These are phyloP conservation scores for Linnemannia hyalina DNA, from an alignment of 192 early-diverging fungal genomes.

Conservation along the genomic window DNA sequence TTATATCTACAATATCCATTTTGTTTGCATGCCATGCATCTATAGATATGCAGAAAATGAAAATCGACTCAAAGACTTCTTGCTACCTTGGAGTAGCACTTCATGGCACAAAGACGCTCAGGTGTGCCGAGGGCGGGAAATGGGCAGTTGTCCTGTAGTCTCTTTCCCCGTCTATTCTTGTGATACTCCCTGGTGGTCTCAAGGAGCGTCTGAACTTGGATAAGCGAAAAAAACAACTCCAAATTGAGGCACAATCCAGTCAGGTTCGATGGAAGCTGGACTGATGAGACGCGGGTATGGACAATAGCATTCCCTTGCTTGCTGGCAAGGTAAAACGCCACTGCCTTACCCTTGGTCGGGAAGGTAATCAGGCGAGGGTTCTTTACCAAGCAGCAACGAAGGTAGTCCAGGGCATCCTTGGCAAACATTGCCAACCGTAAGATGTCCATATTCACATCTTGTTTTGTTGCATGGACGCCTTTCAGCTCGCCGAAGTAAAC, in stretches of 20 bases:
- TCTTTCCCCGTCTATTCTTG: constrained; percentile 7
- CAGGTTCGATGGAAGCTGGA: constrained; percentile 6
- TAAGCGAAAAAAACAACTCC: constrained; percentile 11
- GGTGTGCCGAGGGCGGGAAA: not conserved
- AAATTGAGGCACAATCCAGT: not conserved
- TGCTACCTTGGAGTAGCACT: too few species aligned
- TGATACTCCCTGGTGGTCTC: not conserved
- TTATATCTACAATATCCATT: too few species aligned
- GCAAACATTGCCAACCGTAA: not conserved
- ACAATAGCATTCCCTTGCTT: constrained; percentile 14
- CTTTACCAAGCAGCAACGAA: not conserved
- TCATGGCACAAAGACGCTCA: too few species aligned
- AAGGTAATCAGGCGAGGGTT: constrained; percentile 27
- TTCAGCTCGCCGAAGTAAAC: too few species aligned
- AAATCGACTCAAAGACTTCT: too few species aligned
- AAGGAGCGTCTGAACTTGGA: constrained; percentile 18
- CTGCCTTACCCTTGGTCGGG: constrained; percentile 2
- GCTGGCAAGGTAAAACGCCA: not conserved
- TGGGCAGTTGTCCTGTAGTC: constrained; percentile 5
- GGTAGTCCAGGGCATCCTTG: constrained; percentile 17
- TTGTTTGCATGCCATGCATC: too few species aligned
- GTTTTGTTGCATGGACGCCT: too few species aligned
- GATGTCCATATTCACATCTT: too few species aligned
- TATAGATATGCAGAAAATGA: too few species aligned
- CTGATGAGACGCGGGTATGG: constrained; percentile 2